These are phyloP conservation scores for Diaporthe eres DNA, from an alignment of 2,329 filamentous ascomycete species.

Conservation along the genomic window DNA sequence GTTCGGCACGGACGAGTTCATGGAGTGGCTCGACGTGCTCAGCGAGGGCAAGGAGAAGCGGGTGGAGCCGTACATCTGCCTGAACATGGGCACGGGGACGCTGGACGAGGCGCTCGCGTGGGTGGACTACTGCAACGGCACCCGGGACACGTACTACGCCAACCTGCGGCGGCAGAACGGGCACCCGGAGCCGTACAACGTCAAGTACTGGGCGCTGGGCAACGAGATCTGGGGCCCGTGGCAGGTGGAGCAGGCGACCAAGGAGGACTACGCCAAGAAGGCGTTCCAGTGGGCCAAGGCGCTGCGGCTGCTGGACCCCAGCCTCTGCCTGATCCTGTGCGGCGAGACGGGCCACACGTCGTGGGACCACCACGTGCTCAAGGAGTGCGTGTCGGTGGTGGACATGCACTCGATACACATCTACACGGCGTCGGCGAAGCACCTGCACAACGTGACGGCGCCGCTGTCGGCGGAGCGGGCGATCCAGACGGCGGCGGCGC, in stretches of 20 bases:
- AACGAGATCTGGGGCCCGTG: slow-evolving; percentile 80
- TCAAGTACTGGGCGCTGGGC: slow-evolving; percentile 89
- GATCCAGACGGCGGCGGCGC: slow-evolving; percentile 76
- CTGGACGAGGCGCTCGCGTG: slow-evolving; percentile 74
- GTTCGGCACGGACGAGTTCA: slow-evolving; percentile 90
- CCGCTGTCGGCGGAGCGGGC: slow-evolving; percentile 80
- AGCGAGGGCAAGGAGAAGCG: slow-evolving; percentile 71
- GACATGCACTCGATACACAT: slow-evolving; percentile 88
- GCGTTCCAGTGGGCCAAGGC: slow-evolving; percentile 81
- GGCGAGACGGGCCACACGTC: slow-evolving; percentile 77
- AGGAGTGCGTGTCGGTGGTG: slow-evolving; percentile 76
- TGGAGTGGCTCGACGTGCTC: slow-evolving; percentile 82
- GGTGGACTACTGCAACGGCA: slow-evolving; percentile 90
- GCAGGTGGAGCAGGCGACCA: slow-evolving; percentile 78
- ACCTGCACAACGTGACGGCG: slow-evolving; percentile 69
- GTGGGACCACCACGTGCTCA: slow-evolving; percentile 82
- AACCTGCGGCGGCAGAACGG: slow-evolving; percentile 84
- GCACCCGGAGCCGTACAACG: slow-evolving; percentile 80
- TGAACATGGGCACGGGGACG: slow-evolving; percentile 86
- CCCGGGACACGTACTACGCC: slow-evolving; percentile 83
- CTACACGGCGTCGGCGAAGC: slow-evolving; percentile 74
- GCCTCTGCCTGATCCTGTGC: slow-evolving; percentile 79
- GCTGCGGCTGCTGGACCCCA: slow-evolving; percentile 79
- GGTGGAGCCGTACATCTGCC: slow-evolving; percentile 83
- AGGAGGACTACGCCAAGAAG: slow-evolving; percentile 78